These are phyloP conservation scores for Albatrellus ellisii DNA, from an alignment of 768 basidiomycete species.

Conservation along the genomic window DNA sequence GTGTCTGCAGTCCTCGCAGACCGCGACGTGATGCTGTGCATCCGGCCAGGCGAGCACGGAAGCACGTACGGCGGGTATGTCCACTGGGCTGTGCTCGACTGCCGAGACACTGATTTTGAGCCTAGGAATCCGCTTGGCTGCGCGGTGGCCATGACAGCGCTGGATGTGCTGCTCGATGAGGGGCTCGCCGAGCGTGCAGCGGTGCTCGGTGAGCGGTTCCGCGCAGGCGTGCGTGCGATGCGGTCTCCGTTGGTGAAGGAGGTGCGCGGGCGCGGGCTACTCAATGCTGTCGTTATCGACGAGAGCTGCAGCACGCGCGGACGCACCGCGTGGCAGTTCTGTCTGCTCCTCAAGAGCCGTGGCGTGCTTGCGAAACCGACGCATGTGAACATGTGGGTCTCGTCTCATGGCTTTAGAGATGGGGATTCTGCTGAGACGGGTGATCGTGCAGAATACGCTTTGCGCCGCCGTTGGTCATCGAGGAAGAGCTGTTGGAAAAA, in stretches of 20 bases:
- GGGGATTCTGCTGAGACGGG: not conserved
- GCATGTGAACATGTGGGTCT: slow-evolving; percentile 78
- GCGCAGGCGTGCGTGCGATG: slow-evolving; percentile 42
- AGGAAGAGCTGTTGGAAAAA: slow-evolving; percentile 70
- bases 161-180: slow-evolving; percentile 86
- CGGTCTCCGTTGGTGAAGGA: slow-evolving; percentile 58
- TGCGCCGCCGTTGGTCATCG: slow-evolving; percentile 89
- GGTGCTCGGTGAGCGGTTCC: slow-evolving; percentile 71
- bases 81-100: not conserved
- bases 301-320: slow-evolving; percentile 66
- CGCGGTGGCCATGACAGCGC: slow-evolving; percentile 89
- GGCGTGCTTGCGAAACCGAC: slow-evolving; percentile 95
- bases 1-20: slow-evolving; percentile 92
- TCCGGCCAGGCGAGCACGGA: slow-evolving; percentile 91
- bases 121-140: slow-evolving; percentile 85
- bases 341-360: slow-evolving; percentile 80
- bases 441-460: slow-evolving; percentile 66
- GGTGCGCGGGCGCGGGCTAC: slow-evolving; percentile 77
- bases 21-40: slow-evolving; percentile 87
- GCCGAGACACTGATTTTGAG: not conserved
- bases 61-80: slow-evolving; percentile 89
- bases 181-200: slow-evolving; percentile 75
- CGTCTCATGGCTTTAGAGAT: not conserved
- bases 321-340: slow-evolving; percentile 91
- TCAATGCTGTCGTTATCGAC: slow-evolving; percentile 92